Evolutionary conservation across 176 grass and related monocot genomes (phyloP), one percentile per base, ranked within the genome.

Genomic region (Bromus sterilis): DNA sequence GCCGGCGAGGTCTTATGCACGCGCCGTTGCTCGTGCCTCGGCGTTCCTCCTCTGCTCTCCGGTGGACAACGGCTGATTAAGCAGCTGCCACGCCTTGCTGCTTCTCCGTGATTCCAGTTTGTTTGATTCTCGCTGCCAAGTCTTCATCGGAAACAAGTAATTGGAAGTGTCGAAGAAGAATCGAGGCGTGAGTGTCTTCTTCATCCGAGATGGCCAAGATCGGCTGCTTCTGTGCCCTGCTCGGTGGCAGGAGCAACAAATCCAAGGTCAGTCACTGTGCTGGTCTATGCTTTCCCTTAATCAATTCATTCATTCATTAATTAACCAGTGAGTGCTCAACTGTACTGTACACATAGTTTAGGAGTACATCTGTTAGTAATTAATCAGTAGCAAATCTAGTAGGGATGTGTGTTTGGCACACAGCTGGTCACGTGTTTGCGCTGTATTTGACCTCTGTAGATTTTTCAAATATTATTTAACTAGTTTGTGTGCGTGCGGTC

Each of bases 191-290:
- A 29, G 25, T 18, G n/a, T n/a, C n/a, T n/a, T n/a, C 14, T 44
- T 51, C 18, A 51, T 51, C 32, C n/a, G 80, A 79, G 87, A 98
- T 95, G 93, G 42, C 87, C 16, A 95, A 42, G 80, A 84, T 93
- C 44, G 64, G 43, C 71, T 99, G 96, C 79, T 95, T 95, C 82
- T 80, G 66, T 39, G 61, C 63, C 48, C 88, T 98, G 61, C 84
- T 93, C 48, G 58, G 51, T 33, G 77, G 79, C 36, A 89, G 78
- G 82, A 81, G 81, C 76, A 91, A 91, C 77, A 89, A 82, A 88
- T 83, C 74, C 2, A 88, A 92, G 78, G 93, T 95, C 24, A 65
- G 60, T 33, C n/a, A 63, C 60, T n/a, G 64, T 9, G 18, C 49
- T 21, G 1, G 66, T 56, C 48, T 51, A 15, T 51, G 48, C 9